Base-by-base conservation (phyloP, 176 grass and related monocot species). In the Elaeis guineensis region DNA sequence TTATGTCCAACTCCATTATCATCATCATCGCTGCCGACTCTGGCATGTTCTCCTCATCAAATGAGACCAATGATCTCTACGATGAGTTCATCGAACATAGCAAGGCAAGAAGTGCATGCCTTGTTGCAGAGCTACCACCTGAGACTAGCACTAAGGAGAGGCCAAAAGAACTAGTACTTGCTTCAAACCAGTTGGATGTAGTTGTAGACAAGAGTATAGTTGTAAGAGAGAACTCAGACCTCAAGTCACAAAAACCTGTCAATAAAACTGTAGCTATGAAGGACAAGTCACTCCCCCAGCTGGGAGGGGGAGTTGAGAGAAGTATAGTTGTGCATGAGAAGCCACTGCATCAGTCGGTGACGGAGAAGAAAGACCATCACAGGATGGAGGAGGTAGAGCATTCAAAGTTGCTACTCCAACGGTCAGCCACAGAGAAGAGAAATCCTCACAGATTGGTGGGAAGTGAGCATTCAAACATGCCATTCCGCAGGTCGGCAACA, bases 1-100 rank as follows among this genome's bases (percentile, higher is more conserved):
- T 69, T 15, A 22, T 69, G 17, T 69, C 66, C 66, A 69, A 69
- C 66, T 57, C 66, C 52, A 69, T 69, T 14, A 57, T 69, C 52
- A 16, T 69, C 52, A 23, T 69, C 29, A 14, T 69, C 18, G 66
- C 52, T 12, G 30, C 54, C 4, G 66, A 69, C 29, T 57, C 66
- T 17, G 21, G 54, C 8, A 3, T 56, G 6, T 64, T 89, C 75
- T 83, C 76, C 32, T 58, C 83, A 1, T 48, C 70, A 0, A 8
- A 6, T 2, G 4, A 16, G 11, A 2, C 65, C 21, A 25, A 68
- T 16, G 52, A 60, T 12, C 21, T 25, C 17, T 51, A 30, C n/a
- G 74, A 62, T 6, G 61, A 59, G 52, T 49, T 29, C 12, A n/a
- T 77, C 18, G 65, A 4, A 23, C 44, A 53, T 49, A 18, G 49